Conservation (phyloP, 306 rosid species). For the Malus asiatica region DNA sequence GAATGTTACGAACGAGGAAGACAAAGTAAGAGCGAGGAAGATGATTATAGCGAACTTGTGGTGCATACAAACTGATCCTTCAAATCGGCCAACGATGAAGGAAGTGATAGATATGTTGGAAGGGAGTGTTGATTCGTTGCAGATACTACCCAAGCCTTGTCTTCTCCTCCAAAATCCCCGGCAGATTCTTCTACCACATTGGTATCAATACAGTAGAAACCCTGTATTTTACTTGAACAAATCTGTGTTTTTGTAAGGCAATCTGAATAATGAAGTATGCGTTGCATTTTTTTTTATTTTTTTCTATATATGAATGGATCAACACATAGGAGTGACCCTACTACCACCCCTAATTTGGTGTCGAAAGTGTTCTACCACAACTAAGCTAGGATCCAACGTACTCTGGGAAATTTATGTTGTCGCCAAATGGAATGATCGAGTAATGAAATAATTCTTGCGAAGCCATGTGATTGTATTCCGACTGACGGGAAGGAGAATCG, state of each 20-base stretch:
- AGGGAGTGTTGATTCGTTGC: conserved; percentile 19
- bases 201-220: not conserved
- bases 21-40: conserved; percentile 17
- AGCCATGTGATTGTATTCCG: too few relatives aligned
- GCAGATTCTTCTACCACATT: not conserved
- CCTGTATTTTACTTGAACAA: not conserved
- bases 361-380: too few relatives aligned
- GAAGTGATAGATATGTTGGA: conserved; percentile 31
- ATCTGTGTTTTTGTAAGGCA: not conserved
- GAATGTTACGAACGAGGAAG: conserved; percentile 8
- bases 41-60: conserved; percentile 22
- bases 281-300: too few relatives aligned
- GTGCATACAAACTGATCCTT: conserved; percentile 23
- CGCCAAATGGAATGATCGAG: too few relatives aligned
- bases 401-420: too few relatives aligned
- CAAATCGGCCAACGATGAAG: conserved; percentile 15
- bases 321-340: too few relatives aligned
- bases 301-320: too few relatives aligned
- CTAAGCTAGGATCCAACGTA: too few relatives aligned
- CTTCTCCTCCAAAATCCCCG: conserved; percentile 6
- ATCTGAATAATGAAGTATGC: not conserved
- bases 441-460: too few relatives aligned
- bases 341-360: too few relatives aligned
- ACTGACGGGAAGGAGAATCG: not conserved
- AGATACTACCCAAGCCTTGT: conserved; percentile 22